Percentiles rank a stretch among this genome's conserved stretches.
These are phyloP conservation scores for Phytophthora podocarpi DNA, from an alignment of 352 stramenopile species.

Conservation along the genomic window DNA sequence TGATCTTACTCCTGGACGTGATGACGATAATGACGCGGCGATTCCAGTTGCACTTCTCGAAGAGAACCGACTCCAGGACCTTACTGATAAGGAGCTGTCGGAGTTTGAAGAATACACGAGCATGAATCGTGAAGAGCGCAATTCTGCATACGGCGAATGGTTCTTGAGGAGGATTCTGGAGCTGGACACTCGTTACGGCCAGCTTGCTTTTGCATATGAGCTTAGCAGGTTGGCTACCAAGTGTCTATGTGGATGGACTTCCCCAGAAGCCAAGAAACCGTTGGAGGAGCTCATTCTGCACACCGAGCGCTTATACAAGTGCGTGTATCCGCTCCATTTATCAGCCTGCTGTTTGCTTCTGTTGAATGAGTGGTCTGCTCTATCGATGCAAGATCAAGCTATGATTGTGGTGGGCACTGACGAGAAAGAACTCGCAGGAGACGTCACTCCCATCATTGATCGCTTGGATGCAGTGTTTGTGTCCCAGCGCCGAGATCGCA, in stretches of 20 bases:
- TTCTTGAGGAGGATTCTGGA: slow-evolving; percentile 59
- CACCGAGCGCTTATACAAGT: slow-evolving; percentile 67
- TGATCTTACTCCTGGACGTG: not conserved
- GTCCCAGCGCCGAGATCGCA: slow-evolving; percentile 35
- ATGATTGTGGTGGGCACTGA: slow-evolving; percentile 45
- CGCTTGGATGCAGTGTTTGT: slow-evolving; percentile 59
- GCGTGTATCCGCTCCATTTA: slow-evolving; percentile 52
- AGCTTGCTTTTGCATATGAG: slow-evolving; percentile 53
- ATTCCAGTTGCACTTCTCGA: slow-evolving; percentile 30
- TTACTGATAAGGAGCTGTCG: slow-evolving; percentile 42
- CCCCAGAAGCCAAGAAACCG: slow-evolving; percentile 32
- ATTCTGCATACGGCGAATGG: slow-evolving; percentile 49
- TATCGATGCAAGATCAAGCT: slow-evolving; percentile 70
- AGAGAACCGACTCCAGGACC: slow-evolving; percentile 52
- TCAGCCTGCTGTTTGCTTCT: slow-evolving; percentile 43
- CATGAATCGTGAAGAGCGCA: slow-evolving; percentile 28
- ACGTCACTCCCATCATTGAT: slow-evolving; percentile 35
- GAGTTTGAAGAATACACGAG: slow-evolving; percentile 41
- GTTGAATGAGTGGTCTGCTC: slow-evolving; percentile 56
- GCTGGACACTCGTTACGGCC: slow-evolving; percentile 63
- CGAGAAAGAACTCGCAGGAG: slow-evolving; percentile 4
- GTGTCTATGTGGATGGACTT: slow-evolving; percentile 37
- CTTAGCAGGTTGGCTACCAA: slow-evolving; percentile 43
- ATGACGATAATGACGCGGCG: slow-evolving; percentile 15
- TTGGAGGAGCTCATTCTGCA: slow-evolving; percentile 56